These are phyloP conservation scores for Turritis glabra DNA, from an alignment of 345 rosid genomes.

Conservation along the genomic window DNA sequence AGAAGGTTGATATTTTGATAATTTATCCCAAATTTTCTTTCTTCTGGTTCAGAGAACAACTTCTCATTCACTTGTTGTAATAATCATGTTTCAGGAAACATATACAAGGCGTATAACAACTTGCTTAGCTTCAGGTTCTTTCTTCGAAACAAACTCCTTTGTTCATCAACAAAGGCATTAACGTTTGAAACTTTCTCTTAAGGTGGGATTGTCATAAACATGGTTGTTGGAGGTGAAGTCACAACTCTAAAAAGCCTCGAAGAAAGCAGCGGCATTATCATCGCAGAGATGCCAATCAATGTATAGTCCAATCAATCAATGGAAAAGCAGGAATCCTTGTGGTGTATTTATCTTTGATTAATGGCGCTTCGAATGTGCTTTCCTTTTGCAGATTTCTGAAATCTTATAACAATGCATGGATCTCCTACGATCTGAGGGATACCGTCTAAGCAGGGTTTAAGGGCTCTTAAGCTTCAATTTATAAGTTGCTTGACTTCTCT, in stretches of 20 bases:
- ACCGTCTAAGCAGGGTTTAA: background rate
- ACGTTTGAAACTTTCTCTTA: slow-evolving; percentile 24
- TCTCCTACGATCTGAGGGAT: background rate
- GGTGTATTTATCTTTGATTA: background rate
- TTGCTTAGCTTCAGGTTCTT: slow-evolving; percentile 84
- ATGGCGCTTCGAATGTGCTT: slow-evolving; percentile 20
- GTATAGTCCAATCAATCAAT: slow-evolving; percentile 33
- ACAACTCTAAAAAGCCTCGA: slow-evolving; percentile 73
- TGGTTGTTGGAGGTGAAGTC: slow-evolving; percentile 96
- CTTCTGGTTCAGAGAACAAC: background rate
- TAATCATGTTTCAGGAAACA: slow-evolving; percentile 61
- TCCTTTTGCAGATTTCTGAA: slow-evolving; percentile 75
- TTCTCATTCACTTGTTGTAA: background rate
- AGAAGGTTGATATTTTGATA: slow-evolving; percentile 51
- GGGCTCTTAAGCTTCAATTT: background rate
- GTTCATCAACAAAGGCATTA: slow-evolving; percentile 15
- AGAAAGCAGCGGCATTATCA: slow-evolving; percentile 65
- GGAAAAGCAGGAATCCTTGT: background rate
- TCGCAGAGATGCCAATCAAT: slow-evolving; percentile 93
- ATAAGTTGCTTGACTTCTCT: background rate
- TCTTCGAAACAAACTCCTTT: background rate
- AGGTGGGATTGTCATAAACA: slow-evolving; percentile 92
- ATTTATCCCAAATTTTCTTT: background rate
- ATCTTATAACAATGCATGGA: slow-evolving; percentile 50
- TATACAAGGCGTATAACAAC: slow-evolving; percentile 70